Conservation (phyloP, 352 stramenopile genomes). For the Phytophthora colocasiae region DNA sequence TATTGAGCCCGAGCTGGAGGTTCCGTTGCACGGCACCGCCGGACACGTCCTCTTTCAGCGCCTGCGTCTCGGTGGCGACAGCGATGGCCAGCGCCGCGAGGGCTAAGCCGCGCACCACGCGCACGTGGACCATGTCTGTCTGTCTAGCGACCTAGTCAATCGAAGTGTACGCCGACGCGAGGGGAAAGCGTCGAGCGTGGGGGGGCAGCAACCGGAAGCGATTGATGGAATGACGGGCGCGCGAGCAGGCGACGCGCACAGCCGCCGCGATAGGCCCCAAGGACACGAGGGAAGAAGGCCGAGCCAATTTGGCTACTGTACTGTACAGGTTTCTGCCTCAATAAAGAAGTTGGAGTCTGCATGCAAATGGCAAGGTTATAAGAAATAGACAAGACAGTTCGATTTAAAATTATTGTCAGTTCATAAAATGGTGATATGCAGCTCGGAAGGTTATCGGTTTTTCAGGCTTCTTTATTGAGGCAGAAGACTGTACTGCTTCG, state of each 20-base stretch:
- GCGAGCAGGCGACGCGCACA: slow-evolving; percentile 16
- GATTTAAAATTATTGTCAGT: no score
- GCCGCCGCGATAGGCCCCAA: slow-evolving; percentile 21
- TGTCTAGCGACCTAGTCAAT: slow-evolving; percentile 23
- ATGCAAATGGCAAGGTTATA: no score
- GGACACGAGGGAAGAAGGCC: slow-evolving; percentile 12
- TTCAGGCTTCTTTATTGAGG: no score
- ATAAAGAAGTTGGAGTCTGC: no score
- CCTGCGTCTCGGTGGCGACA: slow-evolving; percentile 26
- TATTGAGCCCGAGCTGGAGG: slow-evolving; percentile 16
- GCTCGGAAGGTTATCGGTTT: no score
- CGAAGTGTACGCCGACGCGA: slow-evolving; percentile 31
- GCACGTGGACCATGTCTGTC: slow-evolving; percentile 33
- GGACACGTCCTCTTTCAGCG: slow-evolving; percentile 6
- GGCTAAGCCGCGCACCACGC: slow-evolving; percentile 27
- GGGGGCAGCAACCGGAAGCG: slow-evolving; percentile 28
- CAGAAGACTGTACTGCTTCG: no score
- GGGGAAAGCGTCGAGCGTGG: slow-evolving; percentile 25
- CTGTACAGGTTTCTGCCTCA: no score
- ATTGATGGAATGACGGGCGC: slow-evolving; percentile 37
- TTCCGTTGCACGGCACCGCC: slow-evolving; percentile 4
- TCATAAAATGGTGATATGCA: no score
- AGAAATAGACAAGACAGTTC: no score
- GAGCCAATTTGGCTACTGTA: no score
- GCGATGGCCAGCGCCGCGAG: slow-evolving; percentile 27